phyloP scores from a whole-genome alignment of 2,329 filamentous ascomycete species.

The Microdochium trichocladiopsis region DNA sequence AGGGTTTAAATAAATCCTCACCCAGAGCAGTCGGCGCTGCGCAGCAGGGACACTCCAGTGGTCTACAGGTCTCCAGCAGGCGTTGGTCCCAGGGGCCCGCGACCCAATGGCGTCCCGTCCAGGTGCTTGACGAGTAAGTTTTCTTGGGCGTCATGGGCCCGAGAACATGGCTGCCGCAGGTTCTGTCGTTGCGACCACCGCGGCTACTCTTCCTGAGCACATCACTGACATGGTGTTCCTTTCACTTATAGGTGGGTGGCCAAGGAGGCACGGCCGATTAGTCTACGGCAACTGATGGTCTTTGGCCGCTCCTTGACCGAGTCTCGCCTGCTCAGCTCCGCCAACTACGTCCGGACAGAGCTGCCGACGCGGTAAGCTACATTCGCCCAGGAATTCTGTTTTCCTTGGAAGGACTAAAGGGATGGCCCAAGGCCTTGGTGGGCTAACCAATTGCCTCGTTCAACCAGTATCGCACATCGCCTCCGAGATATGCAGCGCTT shows the following conservation, averaged over 20 bases:
- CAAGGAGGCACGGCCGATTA: conserved; percentile 89
- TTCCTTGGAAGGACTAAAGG: neutral
- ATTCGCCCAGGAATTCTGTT: neutral
- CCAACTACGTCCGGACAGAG: conserved; percentile 95
- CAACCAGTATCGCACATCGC: conserved; percentile 73
- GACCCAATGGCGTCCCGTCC: conserved; percentile 54
- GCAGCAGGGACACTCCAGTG: neutral
- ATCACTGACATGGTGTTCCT: neutral
- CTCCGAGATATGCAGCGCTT: conserved; percentile 96
- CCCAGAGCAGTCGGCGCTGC: neutral
- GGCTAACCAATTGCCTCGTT: neutral
- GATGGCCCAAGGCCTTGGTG: no score
- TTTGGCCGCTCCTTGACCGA: conserved; percentile 93
- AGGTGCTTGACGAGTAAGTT: conserved; percentile 57
- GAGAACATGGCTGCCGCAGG: conserved; percentile 9
- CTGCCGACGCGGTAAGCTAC: conserved; percentile 66
- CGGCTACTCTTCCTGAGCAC: neutral
- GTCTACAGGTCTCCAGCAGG: conserved; percentile 11
- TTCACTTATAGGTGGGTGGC: conserved; percentile 69
- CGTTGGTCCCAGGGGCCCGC: conserved; percentile 18
- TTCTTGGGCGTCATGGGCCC: no score
- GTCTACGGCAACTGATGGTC: conserved; percentile 90
- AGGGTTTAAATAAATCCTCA: neutral
- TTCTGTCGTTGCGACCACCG: conserved; percentile 7
- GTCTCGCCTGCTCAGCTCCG: conserved; percentile 80